A percentile compares a stretch with the other conserved stretches of the same genome.
These are phyloP conservation scores for Fragilariopsis cylindrus DNA, from an alignment of 108 stramenopile species.

Conservation along the genomic window DNA sequence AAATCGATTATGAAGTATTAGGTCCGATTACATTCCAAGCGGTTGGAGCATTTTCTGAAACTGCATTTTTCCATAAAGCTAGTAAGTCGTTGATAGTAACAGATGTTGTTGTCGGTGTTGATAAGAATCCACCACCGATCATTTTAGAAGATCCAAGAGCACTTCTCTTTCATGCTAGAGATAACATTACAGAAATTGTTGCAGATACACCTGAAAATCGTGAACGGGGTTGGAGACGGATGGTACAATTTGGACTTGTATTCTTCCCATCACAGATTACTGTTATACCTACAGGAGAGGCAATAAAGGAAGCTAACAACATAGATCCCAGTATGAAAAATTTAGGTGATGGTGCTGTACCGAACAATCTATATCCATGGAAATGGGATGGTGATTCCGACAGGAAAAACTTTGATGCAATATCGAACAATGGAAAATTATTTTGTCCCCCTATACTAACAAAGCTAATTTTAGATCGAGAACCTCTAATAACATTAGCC, in stretches of 20 bases:
- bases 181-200: conserved; percentile 66
- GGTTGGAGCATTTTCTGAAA: conserved; percentile 87
- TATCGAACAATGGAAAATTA: conserved; percentile 58
- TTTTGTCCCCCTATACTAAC: conserved; percentile 93
- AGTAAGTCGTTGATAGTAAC: conserved; percentile 84
- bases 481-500: conserved; percentile 63
- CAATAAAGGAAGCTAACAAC: conserved; percentile 43
- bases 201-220: conserved; percentile 59
- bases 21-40: conserved; percentile 81
- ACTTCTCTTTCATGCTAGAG: conserved; percentile 86
- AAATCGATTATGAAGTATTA: conserved; percentile 80
- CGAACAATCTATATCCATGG: conserved; percentile 79
- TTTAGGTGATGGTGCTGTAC: conserved; percentile 76
- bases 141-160: conserved; percentile 79
- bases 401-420: conserved; percentile 54
- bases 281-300: conserved; percentile 55
- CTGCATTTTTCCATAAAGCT: conserved; percentile 82
- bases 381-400: conserved; percentile 72
- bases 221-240: conserved; percentile 85
- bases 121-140: conserved; percentile 73
- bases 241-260: conserved; percentile 89
- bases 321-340: conserved; percentile 52
- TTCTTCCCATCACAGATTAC: conserved; percentile 90
- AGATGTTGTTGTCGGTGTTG: conserved; percentile 81
- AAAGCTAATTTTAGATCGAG: conserved; percentile 87